Percentiles rank a stretch among this genome's conserved stretches.
Evolutionary conservation across 495 filamentous ascomycete species (phyloP).

Genomic region (Hyaloscypha finlandica): DNA sequence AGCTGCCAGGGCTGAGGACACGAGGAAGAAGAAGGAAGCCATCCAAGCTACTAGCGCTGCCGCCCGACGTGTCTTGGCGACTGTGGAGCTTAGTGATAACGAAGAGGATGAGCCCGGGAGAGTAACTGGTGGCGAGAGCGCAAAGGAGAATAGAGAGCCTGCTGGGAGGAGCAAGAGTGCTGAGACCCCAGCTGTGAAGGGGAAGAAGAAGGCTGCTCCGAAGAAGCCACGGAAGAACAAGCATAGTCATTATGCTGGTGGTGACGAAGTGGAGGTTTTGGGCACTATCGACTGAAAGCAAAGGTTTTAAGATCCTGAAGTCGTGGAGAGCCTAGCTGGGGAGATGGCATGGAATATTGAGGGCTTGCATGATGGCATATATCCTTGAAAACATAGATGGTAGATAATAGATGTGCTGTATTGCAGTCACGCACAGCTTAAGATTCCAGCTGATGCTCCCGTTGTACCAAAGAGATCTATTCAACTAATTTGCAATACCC

Average conservation of each 20-base stretch:
- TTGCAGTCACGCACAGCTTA: not conserved
- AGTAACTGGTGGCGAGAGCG: conserved; percentile 15
- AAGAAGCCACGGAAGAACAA: conserved; percentile 25
- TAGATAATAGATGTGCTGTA: not conserved
- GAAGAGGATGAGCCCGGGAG: conserved; percentile 1
- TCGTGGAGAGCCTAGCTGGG: not conserved
- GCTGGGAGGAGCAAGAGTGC: conserved; percentile 16
- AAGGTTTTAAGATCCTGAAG: too few species aligned
- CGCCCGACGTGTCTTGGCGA: conserved; percentile 12
- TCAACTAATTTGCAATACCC: not conserved
- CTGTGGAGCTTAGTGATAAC: conserved; percentile 9
- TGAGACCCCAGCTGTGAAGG: conserved; percentile 1
- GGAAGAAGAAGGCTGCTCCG: conserved; percentile 9
- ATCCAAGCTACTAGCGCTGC: conserved; percentile 17
- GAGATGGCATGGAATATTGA: not conserved
- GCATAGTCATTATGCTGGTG: conserved; percentile 21
- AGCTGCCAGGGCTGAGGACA: conserved; percentile 43
- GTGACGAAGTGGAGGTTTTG: conserved; percentile 28
- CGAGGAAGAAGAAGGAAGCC: conserved; percentile 49
- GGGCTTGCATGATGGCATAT: not conserved
- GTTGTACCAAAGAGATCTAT: not conserved
- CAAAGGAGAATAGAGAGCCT: conserved; percentile 27
- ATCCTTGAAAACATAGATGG: not conserved
- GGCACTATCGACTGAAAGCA: conserved; percentile 8
- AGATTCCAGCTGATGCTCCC: not conserved